Evolutionary conservation across 768 basidiomycete genomes (phyloP).

Genomic region (Sarcodon sp.): DNA sequence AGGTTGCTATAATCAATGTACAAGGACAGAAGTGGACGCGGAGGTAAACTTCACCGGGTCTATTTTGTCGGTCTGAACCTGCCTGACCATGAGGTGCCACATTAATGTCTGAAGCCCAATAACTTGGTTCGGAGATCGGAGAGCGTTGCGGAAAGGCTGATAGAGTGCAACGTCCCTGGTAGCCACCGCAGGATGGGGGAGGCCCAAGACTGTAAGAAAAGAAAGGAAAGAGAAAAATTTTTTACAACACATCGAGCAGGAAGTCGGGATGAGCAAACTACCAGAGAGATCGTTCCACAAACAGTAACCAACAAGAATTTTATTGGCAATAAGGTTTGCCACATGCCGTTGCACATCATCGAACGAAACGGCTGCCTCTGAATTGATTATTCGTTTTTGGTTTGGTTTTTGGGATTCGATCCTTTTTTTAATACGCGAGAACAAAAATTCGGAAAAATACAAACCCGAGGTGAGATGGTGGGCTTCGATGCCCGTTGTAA

Average conservation of each 20-base stretch:
- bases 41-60: conserved; percentile 45
- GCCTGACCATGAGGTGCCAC: conserved; percentile 73
- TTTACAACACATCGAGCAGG: not conserved
- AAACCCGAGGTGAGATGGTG: conserved; percentile 26
- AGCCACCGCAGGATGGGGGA: conserved; percentile 64
- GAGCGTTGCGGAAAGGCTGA: conserved; percentile 65
- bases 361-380: conserved; percentile 44
- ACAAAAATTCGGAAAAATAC: conserved; percentile 5
- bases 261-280: conserved; percentile 16
- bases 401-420: not conserved
- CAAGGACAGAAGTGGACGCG: not conserved
- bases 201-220: conserved; percentile 47
- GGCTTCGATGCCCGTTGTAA: conserved; percentile 42
- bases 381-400: no score
- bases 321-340: conserved; percentile 53
- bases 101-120: conserved; percentile 69
- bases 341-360: conserved; percentile 52
- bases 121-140: conserved; percentile 52
- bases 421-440: no score
- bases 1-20: conserved; percentile 1
- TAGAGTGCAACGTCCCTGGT: conserved; percentile 78
- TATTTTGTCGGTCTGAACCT: conserved; percentile 58
- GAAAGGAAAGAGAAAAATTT: not conserved
- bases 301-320: conserved; percentile 63
- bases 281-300: conserved; percentile 78